Evolutionary conservation across 805 yeast species (phyloP), one percentile per base, ranked within the genome.

Genomic region (Torulaspora franciscae): DNA sequence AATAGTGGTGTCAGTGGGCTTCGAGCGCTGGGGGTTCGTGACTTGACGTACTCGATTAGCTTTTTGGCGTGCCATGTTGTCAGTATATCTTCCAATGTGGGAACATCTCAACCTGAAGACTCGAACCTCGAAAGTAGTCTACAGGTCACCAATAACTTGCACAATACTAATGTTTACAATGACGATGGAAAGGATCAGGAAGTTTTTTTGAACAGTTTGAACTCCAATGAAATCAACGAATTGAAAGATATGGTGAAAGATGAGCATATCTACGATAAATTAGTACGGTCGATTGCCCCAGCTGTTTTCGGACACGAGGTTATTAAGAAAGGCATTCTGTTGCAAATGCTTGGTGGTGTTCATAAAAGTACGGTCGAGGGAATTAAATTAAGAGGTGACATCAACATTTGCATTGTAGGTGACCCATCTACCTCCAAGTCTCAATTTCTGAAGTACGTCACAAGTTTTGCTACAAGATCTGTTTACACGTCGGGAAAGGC

Each of bases 401-500:
- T 91, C 60, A 91, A 91, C 63, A 83, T 91, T 35, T 91, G 99
- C 72, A 76, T 91, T 52, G 98, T 91, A 42, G 99, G 99, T 39
- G 99, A 91, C 65, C 99, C 99, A 3, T 89, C 97, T 1, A 91
- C 98, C 8, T 87, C 98, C 27, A 91, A 91, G 66, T 90, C 97
- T 0, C 99, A 91, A 66, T 91, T 91, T 62, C 72, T 91, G 62
- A 93, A 93, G 66, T 93, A 93, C 65, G 95, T 93, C 10, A 83
- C 89, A 56, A 79, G 85, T 1, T 88, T 91, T 64, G 79, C 95
- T 14, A 98, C 98, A 25, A 77, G 99, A 58, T 86, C 98, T 2
- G 90, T 91, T 27, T 91, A 93, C 61, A 93, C 99, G 1, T 90
- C 98, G 0, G 99, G 99, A 67, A 91, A 91, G 64, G 98, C 99